A percentile compares a stretch with the other conserved stretches of the same genome.
Evolutionary conservation across 208 protist genomes (phyloP).

Genomic region (Dictyostelium gargantuum): DNA sequence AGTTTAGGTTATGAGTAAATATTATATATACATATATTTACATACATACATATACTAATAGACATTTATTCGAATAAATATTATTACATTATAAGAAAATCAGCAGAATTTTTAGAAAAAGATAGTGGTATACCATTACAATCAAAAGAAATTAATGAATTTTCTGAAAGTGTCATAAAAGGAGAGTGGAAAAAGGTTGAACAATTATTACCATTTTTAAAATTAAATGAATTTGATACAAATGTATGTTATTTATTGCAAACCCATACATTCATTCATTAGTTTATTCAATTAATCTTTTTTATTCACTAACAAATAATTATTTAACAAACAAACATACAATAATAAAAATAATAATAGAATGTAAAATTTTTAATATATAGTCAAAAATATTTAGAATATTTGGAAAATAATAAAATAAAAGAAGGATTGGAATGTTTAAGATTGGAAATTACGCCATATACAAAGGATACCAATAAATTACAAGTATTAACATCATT

Average conservation of each 20-base stretch:
- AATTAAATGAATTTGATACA: background rate
- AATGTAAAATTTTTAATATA: conserved; percentile 76
- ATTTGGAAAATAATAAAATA: conserved; percentile 69
- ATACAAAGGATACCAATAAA: conserved; percentile 31
- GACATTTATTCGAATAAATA: too few relatives aligned
- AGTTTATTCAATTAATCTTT: too few relatives aligned
- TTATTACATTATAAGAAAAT: conserved; percentile 24
- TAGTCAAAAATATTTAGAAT: conserved; percentile 82
- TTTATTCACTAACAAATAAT: too few relatives aligned
- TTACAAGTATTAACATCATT: conserved; percentile 74
- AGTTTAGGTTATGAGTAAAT: conserved; percentile 68
- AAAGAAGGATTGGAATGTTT: conserved; percentile 75
- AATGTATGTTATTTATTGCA: too few relatives aligned
- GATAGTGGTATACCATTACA: conserved; percentile 73
- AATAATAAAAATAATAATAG: conserved; percentile 4
- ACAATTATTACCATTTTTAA: conserved; percentile 44
- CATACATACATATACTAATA: too few relatives aligned
- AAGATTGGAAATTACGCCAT: conserved; percentile 69
- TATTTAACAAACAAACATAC: background rate
- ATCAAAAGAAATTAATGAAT: conserved; percentile 48
- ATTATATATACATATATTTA: background rate
- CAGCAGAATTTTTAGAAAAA: conserved; percentile 65
- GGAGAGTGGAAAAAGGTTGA: conserved; percentile 71
- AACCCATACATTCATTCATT: too few relatives aligned
- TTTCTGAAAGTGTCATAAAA: conserved; percentile 57